Evolutionary conservation across 75 land plant genomes (phyloP).

Genomic region (Chamaecyparis obtusa): DNA sequence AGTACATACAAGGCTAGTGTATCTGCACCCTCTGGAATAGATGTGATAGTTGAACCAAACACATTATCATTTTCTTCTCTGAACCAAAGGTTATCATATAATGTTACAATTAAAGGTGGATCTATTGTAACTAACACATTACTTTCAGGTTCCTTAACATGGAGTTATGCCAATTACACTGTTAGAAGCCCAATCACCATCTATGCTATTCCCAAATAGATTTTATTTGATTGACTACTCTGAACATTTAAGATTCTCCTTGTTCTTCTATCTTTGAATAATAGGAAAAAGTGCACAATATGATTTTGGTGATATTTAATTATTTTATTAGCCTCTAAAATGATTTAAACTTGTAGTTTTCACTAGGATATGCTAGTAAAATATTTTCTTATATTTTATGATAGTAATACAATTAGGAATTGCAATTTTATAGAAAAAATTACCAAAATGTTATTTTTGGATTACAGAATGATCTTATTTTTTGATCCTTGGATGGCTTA

Average conservation of each 20-base stretch:
- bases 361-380: too few relatives aligned
- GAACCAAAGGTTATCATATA: conserved; percentile 51
- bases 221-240: neutral
- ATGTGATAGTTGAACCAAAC: conserved; percentile 42
- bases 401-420: too few relatives aligned
- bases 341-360: too few relatives aligned
- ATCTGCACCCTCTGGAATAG: conserved; percentile 35
- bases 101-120: conserved; percentile 23
- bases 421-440: too few relatives aligned
- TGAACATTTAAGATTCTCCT: neutral
- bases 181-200: conserved; percentile 58
- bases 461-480: too few relatives aligned
- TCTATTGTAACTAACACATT: neutral
- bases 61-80: conserved; percentile 39
- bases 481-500: too few relatives aligned
- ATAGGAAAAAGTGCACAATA: too few relatives aligned
- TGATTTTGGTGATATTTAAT: too few relatives aligned
- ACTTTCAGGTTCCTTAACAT: conserved; percentile 30
- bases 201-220: neutral
- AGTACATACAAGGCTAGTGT: conserved; percentile 48
- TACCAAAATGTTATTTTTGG: too few relatives aligned
- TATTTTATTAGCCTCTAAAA: too few relatives aligned
- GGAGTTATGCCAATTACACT: conserved; percentile 52
- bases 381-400: too few relatives aligned
- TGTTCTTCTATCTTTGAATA: too few relatives aligned